A percentile compares a stretch with the other conserved stretches of the same genome.
These are phyloP conservation scores for Vanderwaltozyma yarrowii DNA, from an alignment of 805 yeast genomes.

Conservation along the genomic window DNA sequence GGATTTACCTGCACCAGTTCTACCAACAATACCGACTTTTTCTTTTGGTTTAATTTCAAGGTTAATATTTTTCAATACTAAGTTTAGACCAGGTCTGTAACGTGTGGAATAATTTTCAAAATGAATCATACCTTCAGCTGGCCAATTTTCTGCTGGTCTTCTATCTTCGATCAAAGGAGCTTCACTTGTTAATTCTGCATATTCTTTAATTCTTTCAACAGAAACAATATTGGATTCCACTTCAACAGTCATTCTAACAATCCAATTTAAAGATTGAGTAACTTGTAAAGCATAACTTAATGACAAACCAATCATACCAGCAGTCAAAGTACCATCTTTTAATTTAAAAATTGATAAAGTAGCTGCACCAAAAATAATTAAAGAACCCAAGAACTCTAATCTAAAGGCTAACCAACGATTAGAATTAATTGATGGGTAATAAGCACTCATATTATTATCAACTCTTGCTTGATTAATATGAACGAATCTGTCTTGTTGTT, in stretches of 20 bases:
- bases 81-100: conserved; percentile 72
- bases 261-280: conserved; percentile 93
- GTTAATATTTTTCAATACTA: conserved; percentile 60
- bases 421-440: conserved; percentile 83
- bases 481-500: conserved; percentile 52
- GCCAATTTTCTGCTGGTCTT: conserved; percentile 71
- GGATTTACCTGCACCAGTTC: conserved; percentile 95
- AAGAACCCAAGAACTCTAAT: conserved; percentile 81
- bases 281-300: conserved; percentile 88
- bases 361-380: conserved; percentile 80
- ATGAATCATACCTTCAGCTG: conserved; percentile 52
- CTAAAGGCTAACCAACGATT: conserved; percentile 98
- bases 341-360: conserved; percentile 67
- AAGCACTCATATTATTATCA: conserved; percentile 85
- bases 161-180: conserved; percentile 62
- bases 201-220: conserved; percentile 89
- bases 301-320: conserved; percentile 91
- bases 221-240: conserved; percentile 96
- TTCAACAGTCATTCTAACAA: conserved; percentile 97
- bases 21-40: conserved; percentile 90
- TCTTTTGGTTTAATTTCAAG: conserved; percentile 61
- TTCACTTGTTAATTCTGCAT: conserved; percentile 69
- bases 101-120: conserved; percentile 72
- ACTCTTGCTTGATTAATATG: conserved; percentile 58
- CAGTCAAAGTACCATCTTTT: conserved; percentile 57